Evolutionary conservation across 192 early-diverging fungal species (phyloP), one percentile per base, ranked within the genome.

Genomic region (Coemansia sp.): DNA sequence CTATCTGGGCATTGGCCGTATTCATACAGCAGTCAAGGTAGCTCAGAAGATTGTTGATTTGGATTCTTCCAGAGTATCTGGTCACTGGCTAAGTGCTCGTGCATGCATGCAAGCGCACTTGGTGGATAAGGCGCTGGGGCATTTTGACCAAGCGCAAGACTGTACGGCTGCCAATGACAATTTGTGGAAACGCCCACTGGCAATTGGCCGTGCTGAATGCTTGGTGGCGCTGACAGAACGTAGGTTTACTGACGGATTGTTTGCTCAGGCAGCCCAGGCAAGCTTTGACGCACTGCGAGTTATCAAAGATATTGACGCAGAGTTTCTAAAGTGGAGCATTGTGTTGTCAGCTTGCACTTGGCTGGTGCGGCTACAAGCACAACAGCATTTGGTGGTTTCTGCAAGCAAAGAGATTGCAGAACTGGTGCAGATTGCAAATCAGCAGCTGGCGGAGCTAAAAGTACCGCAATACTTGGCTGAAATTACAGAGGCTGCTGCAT

Each of bases 1-100:
- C 5, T 92, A 92, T 48, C 67, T 80, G 33, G 80, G 77, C 6
- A 84, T 84, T 42, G 90, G 90, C 2, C 80, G 86, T 15, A 45
- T 65, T 18, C 52, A 63, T 21, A 65, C 76, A 0, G 54, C 70
- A 3, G 58, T 58, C 0, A 70, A 65, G n/a, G 93, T 93, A 0
- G 87, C 91, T 53, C 73, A 60, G 6, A 80, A 89, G 23, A 84
- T 84, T 16, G 72, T 81, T 2, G 87, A 91, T 20, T 73, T 95
- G 6, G 81, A 85, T 15, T 82, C 86, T 5, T 47, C 44, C 0
- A 76, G 57, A 11, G 52, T 65, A 12, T 56, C 65, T 18, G 71
- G 61, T 0, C 59, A 70, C 78, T 28, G 63, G 83, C 62, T 70
- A 10, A 50, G 55, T 15, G 61, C 77, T 3, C 66, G 50, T 6